A percentile compares a stretch with the other conserved stretches of the same genome.
These are phyloP conservation scores for Nidularia pulvinata DNA, from an alignment of 768 basidiomycete species.

Conservation along the genomic window DNA sequence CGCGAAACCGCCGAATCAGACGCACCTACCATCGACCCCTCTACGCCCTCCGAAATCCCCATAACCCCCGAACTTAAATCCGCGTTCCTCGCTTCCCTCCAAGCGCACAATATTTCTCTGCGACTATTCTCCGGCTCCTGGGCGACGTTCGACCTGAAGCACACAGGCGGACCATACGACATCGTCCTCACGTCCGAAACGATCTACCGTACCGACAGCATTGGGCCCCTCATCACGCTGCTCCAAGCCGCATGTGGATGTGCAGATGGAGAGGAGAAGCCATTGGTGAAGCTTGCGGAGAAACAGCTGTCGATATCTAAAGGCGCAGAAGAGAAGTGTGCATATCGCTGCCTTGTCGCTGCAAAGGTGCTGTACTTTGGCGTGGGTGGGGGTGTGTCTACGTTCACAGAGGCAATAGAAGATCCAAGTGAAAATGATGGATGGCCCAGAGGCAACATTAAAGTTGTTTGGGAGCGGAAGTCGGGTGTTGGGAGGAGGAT, in stretches of 20 bases:
- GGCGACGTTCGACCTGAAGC: constrained; percentile 45
- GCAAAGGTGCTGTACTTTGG: constrained; percentile 96
- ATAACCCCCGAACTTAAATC: constrained; percentile 62
- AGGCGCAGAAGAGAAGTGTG: neutral
- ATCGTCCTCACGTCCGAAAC: constrained; percentile 91
- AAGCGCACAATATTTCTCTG: constrained; percentile 52
- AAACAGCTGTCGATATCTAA: neutral
- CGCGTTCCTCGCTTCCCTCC: constrained; percentile 65
- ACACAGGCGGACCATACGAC: constrained; percentile 48
- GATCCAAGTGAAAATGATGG: constrained; percentile 14
- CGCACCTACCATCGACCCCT: constrained; percentile 10
- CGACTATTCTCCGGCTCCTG: constrained; percentile 86
- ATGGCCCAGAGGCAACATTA: constrained; percentile 33
- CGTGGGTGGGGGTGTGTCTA: constrained; percentile 85
- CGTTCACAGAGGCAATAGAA: constrained; percentile 64
- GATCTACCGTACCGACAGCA: constrained; percentile 74
- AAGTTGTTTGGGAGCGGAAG: constrained; percentile 63
- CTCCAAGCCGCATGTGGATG: constrained; percentile 36
- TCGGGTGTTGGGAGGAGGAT: constrained; percentile 75
- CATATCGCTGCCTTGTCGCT: constrained; percentile 70
- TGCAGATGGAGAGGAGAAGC: neutral
- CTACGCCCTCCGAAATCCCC: constrained; percentile 32
- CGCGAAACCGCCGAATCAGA: constrained; percentile 26
- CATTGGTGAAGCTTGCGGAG: neutral
- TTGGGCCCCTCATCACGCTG: constrained; percentile 58